Base-by-base conservation (phyloP, 2,329 filamentous ascomycete genomes). In the Hypoxylon sp. region DNA sequence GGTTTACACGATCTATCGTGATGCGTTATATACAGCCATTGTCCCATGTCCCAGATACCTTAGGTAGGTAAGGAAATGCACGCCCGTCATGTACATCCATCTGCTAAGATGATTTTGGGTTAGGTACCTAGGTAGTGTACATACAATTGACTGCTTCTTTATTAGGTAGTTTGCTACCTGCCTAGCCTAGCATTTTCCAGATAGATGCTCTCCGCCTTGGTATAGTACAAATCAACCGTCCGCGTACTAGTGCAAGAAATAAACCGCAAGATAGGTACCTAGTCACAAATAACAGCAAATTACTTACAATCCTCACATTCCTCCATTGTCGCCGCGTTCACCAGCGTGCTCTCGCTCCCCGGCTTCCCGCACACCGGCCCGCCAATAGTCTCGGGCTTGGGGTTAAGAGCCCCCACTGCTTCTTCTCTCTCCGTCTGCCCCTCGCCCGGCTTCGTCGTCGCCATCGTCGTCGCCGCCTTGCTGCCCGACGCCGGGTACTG, bases 301-400 rank as follows among this genome's bases (percentile, higher is more conserved):
- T 57, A 79, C 55, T 77, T 70, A 56, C 78, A 78, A 52, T 79
- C 78, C 68, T 79, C 75, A 34, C 78, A 79, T 11, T 73, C 68
- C 8, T 58, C 70, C 34, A 56, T 56, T n/a, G 50, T 24, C 37
- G 32, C 49, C 22, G 44, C 43, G n/a, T 50, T 50, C 44, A 54
- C 57, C 49, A 44, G 32, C 52, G 48, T 20, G 56, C 48, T 63
- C 63, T 63, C 59, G 10, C 19, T 28, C 30, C 49, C 49, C 24
- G 56, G 59, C 44, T 10, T 15, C 11, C 46, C 59, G 11, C n/a
- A 55, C 30, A 46, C 32, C 48, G 44, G 49, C 17, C 47, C 52
- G 49, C 64, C 28, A 34, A 62, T 46, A 11, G 26, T 46, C 28
- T 37, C 54, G 5, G 62, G 62, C 11, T 53, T 59, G 11, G 46